A percentile compares a stretch with the other conserved stretches of the same genome.
These are phyloP conservation scores for Globisporangium barbulae DNA, from an alignment of 352 stramenopile genomes.

Conservation along the genomic window DNA sequence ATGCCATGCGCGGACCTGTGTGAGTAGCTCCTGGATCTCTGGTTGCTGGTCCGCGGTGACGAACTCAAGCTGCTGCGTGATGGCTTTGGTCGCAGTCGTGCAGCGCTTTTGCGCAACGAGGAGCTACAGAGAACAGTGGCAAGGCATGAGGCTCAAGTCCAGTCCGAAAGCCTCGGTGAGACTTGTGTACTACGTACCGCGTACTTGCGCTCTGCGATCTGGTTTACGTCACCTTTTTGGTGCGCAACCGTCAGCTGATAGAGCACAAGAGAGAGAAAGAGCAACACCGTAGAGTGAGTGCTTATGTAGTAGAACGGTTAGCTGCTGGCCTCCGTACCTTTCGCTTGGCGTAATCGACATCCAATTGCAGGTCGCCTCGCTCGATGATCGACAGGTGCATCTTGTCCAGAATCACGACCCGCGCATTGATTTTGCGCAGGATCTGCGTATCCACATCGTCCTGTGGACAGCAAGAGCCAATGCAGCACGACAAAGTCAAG, in stretches of 20 bases:
- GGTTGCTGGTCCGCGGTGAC: slow-evolving; percentile 24
- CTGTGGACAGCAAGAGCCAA: slow-evolving; percentile 15
- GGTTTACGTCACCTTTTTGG: slow-evolving; percentile 56
- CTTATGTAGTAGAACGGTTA: too few species aligned
- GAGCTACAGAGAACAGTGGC: neutral
- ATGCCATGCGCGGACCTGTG: slow-evolving; percentile 16
- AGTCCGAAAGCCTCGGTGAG: neutral
- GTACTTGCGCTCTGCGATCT: slow-evolving; percentile 52
- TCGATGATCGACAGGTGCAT: slow-evolving; percentile 41
- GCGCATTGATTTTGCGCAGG: slow-evolving; percentile 39
- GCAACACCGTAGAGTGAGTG: too few species aligned
- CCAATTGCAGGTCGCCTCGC: slow-evolving; percentile 48
- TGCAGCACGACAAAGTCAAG: neutral
- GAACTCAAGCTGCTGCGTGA: slow-evolving; percentile 22
- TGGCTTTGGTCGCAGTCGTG: slow-evolving; percentile 9
- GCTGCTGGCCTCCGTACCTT: slow-evolving; percentile 24
- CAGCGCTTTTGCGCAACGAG: slow-evolving; percentile 11
- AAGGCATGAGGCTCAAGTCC: neutral
- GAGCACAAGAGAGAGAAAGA: neutral
- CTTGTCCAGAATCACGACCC: slow-evolving; percentile 31
- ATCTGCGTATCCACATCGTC: slow-evolving; percentile 37
- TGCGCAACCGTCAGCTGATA: slow-evolving; percentile 44
- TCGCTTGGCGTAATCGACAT: slow-evolving; percentile 71
- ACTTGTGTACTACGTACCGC: slow-evolving; percentile 25
- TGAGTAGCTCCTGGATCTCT: slow-evolving; percentile 25